These are phyloP conservation scores for Coelastrella sp. DNA, from an alignment of 139 green algal species.

Conservation along the genomic window DNA sequence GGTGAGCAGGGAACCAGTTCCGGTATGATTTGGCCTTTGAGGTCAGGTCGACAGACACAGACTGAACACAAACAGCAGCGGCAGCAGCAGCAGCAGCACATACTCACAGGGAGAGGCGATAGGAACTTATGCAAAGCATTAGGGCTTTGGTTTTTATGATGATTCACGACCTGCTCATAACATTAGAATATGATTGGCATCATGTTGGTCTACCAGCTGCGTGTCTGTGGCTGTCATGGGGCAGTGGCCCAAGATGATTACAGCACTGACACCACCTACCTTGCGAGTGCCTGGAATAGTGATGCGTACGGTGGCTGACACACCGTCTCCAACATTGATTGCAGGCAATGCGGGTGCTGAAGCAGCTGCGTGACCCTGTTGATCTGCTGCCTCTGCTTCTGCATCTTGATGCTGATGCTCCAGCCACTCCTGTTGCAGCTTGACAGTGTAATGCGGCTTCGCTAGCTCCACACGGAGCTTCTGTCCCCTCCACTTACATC, in stretches of 20 bases:
- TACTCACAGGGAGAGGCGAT: neutral
- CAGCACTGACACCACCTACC: neutral
- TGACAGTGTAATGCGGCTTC: constrained; percentile 42
- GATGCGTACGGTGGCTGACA: neutral
- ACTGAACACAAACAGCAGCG: neutral
- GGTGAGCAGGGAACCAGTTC: constrained; percentile 38
- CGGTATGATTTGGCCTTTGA: neutral
- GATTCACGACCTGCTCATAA: too few relatives aligned
- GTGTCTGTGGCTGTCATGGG: neutral
- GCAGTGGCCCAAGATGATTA: neutral
- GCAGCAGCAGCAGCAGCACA: constrained; percentile 15
- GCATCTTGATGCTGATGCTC: constrained; percentile 24
- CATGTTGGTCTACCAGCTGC: neutral
- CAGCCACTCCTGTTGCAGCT: constrained; percentile 48
- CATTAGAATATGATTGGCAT: too few relatives aligned
- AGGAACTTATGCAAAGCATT: too few relatives aligned
- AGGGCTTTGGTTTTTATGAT: too few relatives aligned
- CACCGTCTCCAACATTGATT: neutral
- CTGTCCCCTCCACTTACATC: constrained; percentile 65
- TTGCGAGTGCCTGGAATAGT: constrained; percentile 35
- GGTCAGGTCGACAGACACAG: constrained; percentile 14
- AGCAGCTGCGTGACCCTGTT: neutral
- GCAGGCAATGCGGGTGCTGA: neutral
- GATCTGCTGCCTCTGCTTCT: neutral
- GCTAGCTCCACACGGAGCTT: constrained; percentile 62